These are phyloP conservation scores for Chaetomium sp. DNA, from an alignment of 2,329 filamentous ascomycete species.

Conservation along the genomic window DNA sequence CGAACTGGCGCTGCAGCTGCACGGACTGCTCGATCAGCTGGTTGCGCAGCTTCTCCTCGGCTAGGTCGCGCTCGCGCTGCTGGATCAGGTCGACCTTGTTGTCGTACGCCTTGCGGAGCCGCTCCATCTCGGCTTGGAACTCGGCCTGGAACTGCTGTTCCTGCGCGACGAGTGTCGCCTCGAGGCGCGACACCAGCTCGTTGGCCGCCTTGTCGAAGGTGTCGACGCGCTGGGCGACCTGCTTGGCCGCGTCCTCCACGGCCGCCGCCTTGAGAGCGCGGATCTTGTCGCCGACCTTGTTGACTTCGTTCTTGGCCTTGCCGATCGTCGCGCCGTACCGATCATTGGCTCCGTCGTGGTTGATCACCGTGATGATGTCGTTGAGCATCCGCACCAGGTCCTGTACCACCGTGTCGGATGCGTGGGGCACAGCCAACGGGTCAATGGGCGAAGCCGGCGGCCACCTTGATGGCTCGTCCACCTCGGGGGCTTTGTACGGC, in stretches of 20 bases:
- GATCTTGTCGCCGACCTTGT: constrained; percentile 73
- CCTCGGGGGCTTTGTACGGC: constrained; percentile 50
- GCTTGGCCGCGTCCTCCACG: constrained; percentile 63
- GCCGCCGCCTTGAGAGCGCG: constrained; percentile 62
- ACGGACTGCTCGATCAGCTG: constrained; percentile 86
- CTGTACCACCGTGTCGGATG: constrained; percentile 80
- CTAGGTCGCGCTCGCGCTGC: constrained; percentile 70
- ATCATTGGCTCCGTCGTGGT: constrained; percentile 71
- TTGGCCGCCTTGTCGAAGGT: constrained; percentile 84
- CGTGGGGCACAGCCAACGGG: constrained; percentile 66
- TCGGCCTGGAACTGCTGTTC: constrained; percentile 80
- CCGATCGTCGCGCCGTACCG: constrained; percentile 73
- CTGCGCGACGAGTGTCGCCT: constrained; percentile 73
- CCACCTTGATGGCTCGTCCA: constrained; percentile 58
- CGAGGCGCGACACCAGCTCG: constrained; percentile 82
- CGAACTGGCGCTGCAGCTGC: constrained; percentile 77
- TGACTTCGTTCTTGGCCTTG: constrained; percentile 79
- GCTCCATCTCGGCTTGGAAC: constrained; percentile 79
- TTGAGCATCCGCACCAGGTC: constrained; percentile 94
- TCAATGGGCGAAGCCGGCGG: constrained; percentile 67
- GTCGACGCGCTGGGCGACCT: constrained; percentile 63
- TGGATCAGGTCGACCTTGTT: constrained; percentile 72
- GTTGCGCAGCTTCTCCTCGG: constrained; percentile 78
- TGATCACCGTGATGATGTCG: constrained; percentile 88
- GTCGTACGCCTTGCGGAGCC: constrained; percentile 70